These are phyloP conservation scores for Starmerella geochares DNA, from an alignment of 805 yeast genomes.

Conservation along the genomic window DNA sequence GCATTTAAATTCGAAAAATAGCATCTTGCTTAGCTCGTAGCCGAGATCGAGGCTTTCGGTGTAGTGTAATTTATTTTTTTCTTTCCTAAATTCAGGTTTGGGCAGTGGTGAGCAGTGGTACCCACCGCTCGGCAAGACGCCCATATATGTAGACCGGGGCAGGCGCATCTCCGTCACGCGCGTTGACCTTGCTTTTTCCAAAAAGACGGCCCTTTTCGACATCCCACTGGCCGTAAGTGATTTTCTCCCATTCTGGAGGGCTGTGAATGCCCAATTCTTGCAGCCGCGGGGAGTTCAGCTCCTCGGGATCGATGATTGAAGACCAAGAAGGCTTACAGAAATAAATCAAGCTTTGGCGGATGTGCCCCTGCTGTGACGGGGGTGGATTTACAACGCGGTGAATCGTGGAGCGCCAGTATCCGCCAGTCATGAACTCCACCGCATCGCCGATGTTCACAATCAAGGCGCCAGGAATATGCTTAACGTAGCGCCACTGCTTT, in stretches of 20 bases:
- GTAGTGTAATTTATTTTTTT: too few species aligned
- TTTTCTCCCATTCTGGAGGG: constrained; percentile 33
- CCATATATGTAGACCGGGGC: constrained; percentile 35
- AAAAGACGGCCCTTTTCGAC: constrained; percentile 40
- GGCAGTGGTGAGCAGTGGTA: constrained; percentile 26
- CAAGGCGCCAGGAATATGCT: constrained; percentile 33
- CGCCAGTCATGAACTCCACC: constrained; percentile 38
- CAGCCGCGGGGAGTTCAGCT: constrained; percentile 34
- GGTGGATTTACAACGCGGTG: constrained; percentile 44
- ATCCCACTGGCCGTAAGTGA: constrained; percentile 39
- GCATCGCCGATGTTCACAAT: constrained; percentile 39
- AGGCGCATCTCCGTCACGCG: constrained; percentile 34
- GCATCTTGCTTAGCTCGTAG: too few species aligned
- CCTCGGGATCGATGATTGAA: constrained; percentile 38
- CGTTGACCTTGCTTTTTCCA: constrained; percentile 35
- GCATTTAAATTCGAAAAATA: too few species aligned
- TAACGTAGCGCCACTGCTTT: constrained; percentile 34
- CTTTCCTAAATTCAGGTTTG: too few species aligned
- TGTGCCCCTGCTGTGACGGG: constrained; percentile 33
- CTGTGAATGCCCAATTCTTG: constrained; percentile 30
- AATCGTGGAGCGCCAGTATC: constrained; percentile 39
- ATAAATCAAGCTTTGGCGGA: constrained; percentile 37
- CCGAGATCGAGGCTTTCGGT: too few species aligned
- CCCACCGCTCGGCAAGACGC: constrained; percentile 39
- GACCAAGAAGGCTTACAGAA: constrained; percentile 36